These are phyloP conservation scores for Jatropha multifida DNA, from an alignment of 441 rosid species.

Conservation along the genomic window DNA sequence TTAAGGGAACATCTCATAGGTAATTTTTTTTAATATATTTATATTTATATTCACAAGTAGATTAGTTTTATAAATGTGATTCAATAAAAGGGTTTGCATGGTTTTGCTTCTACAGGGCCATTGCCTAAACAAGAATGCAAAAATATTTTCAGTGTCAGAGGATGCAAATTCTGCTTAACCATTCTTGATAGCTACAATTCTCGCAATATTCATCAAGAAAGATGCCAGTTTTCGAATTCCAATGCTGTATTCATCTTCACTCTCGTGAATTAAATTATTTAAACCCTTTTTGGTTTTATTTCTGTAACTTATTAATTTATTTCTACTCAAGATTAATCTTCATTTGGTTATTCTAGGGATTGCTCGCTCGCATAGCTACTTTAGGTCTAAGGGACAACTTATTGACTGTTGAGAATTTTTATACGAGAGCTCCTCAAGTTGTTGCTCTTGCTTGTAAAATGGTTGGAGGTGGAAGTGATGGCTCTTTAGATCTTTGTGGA, in stretches of 20 bases:
- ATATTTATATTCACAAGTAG: too few species aligned
- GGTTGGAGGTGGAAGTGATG: slow-evolving; percentile 94
- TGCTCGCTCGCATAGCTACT: slow-evolving; percentile 51
- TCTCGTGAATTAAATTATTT: neutral
- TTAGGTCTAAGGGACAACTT: slow-evolving; percentile 59
- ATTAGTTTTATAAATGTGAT: neutral
- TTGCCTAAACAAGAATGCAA: slow-evolving; percentile 89
- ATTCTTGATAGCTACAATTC: slow-evolving; percentile 61
- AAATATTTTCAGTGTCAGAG: slow-evolving; percentile 58
- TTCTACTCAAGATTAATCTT: neutral
- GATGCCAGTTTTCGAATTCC: slow-evolving; percentile 58
- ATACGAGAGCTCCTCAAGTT: slow-evolving; percentile 48
- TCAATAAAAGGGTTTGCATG: neutral
- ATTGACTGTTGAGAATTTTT: slow-evolving; percentile 39
- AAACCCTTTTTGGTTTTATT: neutral
- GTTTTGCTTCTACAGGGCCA: slow-evolving; percentile 48
- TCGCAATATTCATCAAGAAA: slow-evolving; percentile 68
- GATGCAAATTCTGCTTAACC: slow-evolving; percentile 76
- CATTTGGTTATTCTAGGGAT: slow-evolving; percentile 37
- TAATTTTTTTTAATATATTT: slow-evolving; percentile 9
- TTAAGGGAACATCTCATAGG: slow-evolving; percentile 91
- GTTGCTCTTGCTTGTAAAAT: slow-evolving; percentile 86
- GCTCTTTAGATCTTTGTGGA: slow-evolving; percentile 73
- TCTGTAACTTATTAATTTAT: neutral
- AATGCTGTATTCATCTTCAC: slow-evolving; percentile 36